Evolutionary conservation across 176 grass and related monocot genomes (phyloP).

Genomic region (Cymbopogon citratus): DNA sequence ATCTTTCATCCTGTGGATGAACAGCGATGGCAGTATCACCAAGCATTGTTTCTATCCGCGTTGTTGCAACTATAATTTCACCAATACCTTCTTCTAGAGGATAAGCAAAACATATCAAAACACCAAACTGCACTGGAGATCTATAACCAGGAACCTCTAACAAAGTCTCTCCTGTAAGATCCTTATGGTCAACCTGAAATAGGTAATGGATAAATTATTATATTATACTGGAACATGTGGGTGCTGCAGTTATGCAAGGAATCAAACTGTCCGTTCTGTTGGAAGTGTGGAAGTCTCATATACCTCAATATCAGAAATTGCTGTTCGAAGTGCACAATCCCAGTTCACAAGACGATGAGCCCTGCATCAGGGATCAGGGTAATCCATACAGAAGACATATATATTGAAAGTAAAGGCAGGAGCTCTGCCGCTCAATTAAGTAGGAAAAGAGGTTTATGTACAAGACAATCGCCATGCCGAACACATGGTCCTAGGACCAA

Average conservation of each 20-base stretch:
- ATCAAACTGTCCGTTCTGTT: not conserved
- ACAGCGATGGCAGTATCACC: conserved; percentile 84
- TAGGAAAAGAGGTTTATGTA: too few relatives aligned
- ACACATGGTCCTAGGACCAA: too few relatives aligned
- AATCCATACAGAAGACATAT: not conserved
- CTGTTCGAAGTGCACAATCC: conserved; percentile 84
- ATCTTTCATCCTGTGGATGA: conserved; percentile 69
- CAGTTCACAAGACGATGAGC: conserved; percentile 88
- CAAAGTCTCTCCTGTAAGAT: conserved; percentile 61
- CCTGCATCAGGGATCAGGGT: conserved; percentile 24
- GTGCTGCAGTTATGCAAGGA: not conserved
- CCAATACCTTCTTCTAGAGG: conserved; percentile 63
- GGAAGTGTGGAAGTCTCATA: not conserved
- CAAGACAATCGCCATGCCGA: too few relatives aligned
- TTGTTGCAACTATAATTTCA: conserved; percentile 79
- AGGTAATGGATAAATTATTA: not conserved
- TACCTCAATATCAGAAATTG: conserved; percentile 88
- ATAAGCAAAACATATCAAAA: conserved; percentile 91
- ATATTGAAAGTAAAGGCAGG: too few relatives aligned
- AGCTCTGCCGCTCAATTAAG: too few relatives aligned
- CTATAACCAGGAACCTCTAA: conserved; percentile 73
- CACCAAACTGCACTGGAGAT: conserved; percentile 64
- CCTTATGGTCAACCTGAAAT: conserved; percentile 69
- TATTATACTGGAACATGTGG: not conserved
- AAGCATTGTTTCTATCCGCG: conserved; percentile 81